phyloP scores from a whole-genome alignment of 1,139 yeast genomes.

The Debaryomycetaceae sp. region DNA sequence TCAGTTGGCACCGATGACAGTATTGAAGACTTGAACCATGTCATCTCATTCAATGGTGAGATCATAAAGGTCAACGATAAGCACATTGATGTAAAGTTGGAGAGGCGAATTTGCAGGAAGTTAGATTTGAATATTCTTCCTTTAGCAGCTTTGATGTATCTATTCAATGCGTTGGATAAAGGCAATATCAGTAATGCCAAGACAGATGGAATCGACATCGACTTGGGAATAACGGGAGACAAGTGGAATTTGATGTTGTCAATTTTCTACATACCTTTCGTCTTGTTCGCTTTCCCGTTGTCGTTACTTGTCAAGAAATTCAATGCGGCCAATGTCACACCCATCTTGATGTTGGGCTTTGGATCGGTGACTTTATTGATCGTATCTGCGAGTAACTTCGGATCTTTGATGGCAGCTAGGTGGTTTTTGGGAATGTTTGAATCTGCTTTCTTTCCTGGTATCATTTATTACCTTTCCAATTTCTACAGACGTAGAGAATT shows the following conservation, averaged over 20 bases:
- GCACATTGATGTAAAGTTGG: conserved; percentile 15
- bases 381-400: conserved; percentile 15
- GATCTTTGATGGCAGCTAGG: conserved; percentile 16
- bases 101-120: conserved; percentile 26
- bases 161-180: conserved; percentile 26
- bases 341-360: conserved; percentile 17
- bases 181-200: conserved; percentile 21
- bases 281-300: conserved; percentile 18
- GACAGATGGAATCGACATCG: conserved; percentile 18
- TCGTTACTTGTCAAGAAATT: conserved; percentile 16
- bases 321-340: conserved; percentile 19
- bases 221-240: conserved; percentile 16
- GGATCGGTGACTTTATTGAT: conserved; percentile 16
- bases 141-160: conserved; percentile 23
- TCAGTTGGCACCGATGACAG: conserved; percentile 4
- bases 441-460: conserved; percentile 19
- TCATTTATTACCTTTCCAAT: conserved; percentile 17
- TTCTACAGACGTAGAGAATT: conserved; percentile 19
- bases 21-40: conserved; percentile 1
- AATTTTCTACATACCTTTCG: conserved; percentile 20
- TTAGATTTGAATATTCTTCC: conserved; percentile 32
- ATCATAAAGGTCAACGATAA: conserved; percentile 6
- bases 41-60: not conserved
- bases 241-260: conserved; percentile 23
- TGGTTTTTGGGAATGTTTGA: conserved; percentile 21